Conservation (phyloP, 1,284 basidiomycete genomes). For the Cystobasidium pallidum region DNA sequence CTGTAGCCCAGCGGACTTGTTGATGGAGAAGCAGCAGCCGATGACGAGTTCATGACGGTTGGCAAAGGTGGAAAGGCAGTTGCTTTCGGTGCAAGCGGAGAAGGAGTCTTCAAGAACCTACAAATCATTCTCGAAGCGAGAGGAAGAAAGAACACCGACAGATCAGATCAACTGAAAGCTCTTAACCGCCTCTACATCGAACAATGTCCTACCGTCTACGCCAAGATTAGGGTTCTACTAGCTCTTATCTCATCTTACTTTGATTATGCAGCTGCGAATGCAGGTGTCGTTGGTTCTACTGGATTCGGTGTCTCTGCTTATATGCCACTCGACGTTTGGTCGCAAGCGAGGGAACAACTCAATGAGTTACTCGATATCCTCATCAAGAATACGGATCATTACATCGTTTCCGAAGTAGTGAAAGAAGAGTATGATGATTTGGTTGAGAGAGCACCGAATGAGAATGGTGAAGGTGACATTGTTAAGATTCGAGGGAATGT, state of each 20-base stretch:
- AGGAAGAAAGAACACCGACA: conserved; percentile 89
- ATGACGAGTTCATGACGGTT: conserved; percentile 85
- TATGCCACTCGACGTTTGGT: conserved; percentile 93
- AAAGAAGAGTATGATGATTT: conserved; percentile 93
- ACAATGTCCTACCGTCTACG: conserved; percentile 79
- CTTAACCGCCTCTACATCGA: conserved; percentile 86
- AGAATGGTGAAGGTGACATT: conserved; percentile 66
- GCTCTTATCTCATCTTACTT: conserved; percentile 93
- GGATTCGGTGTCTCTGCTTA: conserved; percentile 60
- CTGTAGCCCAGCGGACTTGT: conserved; percentile 44
- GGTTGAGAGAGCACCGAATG: conserved; percentile 74
- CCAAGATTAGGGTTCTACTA: conserved; percentile 90
- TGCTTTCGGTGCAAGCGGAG: conserved; percentile 70
- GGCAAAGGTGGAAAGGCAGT: conserved; percentile 85
- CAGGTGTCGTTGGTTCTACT: conserved; percentile 58
- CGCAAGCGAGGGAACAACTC: conserved; percentile 81
- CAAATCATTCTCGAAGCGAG: conserved; percentile 90
- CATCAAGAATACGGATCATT: conserved; percentile 66
- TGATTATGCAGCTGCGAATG: conserved; percentile 85
- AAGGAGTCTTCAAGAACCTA: conserved; percentile 90
- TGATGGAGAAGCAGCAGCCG: conserved; percentile 62
- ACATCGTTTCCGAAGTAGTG: conserved; percentile 78
- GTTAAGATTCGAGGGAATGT: conserved; percentile 86
- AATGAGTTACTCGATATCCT: conserved; percentile 83
- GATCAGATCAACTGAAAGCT: conserved; percentile 89